Percentiles rank a stretch among this genome's conserved stretches.
Evolutionary conservation across 164 flowering plant genomes (phyloP).

Genomic region (Chimonanthus salicifolius): DNA sequence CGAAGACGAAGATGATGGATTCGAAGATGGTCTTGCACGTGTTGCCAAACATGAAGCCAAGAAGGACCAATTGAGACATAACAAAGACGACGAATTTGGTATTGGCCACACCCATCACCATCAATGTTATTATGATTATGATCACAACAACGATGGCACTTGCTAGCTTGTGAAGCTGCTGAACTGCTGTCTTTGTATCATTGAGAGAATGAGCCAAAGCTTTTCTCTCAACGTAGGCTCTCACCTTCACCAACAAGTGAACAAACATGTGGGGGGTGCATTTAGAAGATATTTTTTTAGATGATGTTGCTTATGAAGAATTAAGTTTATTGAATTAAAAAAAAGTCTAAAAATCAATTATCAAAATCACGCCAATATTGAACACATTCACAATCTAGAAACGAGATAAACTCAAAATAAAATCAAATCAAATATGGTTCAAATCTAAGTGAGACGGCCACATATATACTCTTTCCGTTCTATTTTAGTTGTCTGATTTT

Average conservation of each 20-base stretch:
- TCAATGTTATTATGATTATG: slow-evolving; percentile 28
- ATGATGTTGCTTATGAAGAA: too few species aligned
- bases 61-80: slow-evolving; percentile 37
- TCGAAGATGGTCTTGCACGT: slow-evolving; percentile 51
- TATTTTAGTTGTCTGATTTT: too few species aligned
- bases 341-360: too few species aligned
- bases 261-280: neutral
- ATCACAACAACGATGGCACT: slow-evolving; percentile 32
- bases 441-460: too few species aligned
- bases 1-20: slow-evolving; percentile 53
- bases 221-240: slow-evolving; percentile 41
- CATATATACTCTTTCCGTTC: too few species aligned
- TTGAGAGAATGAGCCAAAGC: slow-evolving; percentile 47
- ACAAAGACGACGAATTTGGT: slow-evolving; percentile 34
- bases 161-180: slow-evolving; percentile 47
- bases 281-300: too few species aligned
- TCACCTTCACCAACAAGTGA: slow-evolving; percentile 25
- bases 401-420: too few species aligned
- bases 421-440: too few species aligned
- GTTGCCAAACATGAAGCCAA: slow-evolving; percentile 44
- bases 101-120: slow-evolving; percentile 46
- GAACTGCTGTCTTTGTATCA: slow-evolving; percentile 58
- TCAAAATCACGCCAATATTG: too few species aligned
- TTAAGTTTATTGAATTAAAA: too few species aligned
- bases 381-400: too few species aligned